Conservation (phyloP, 2,329 filamentous ascomycete species). For the Colletotrichum agaves region DNA sequence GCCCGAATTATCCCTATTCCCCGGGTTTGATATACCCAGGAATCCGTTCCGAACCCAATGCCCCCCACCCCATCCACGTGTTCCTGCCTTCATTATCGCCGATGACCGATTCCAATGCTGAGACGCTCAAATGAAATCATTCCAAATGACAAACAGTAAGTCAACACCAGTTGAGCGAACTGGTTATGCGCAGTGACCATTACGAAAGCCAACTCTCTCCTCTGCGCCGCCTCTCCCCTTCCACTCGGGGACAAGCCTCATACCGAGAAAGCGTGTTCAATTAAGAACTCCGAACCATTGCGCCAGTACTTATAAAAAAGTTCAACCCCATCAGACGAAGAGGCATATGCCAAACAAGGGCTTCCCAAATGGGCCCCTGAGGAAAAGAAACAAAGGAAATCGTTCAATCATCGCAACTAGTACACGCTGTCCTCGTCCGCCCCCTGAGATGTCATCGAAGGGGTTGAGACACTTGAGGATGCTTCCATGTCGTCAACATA, state of each 20-base stretch:
- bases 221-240: slow-evolving; percentile 29
- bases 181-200: slow-evolving; percentile 8
- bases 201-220: slow-evolving; percentile 24
- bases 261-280: slow-evolving; percentile 25
- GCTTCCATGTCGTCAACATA: slow-evolving; percentile 87
- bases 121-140: slow-evolving; percentile 42
- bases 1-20: slow-evolving; percentile 46
- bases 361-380: slow-evolving; percentile 40
- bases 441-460: slow-evolving; percentile 78
- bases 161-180: background rate
- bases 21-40: slow-evolving; percentile 42
- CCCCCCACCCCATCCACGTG: slow-evolving; percentile 43
- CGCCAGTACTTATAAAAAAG: slow-evolving; percentile 40
- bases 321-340: slow-evolving; percentile 41
- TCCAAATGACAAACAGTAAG: slow-evolving; percentile 37
- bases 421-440: slow-evolving; percentile 79
- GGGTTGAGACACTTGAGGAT: slow-evolving; percentile 75
- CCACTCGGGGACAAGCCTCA: slow-evolving; percentile 27
- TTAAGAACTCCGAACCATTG: slow-evolving; percentile 31
- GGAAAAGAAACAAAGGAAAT: slow-evolving; percentile 57
- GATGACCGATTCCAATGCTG: slow-evolving; percentile 48
- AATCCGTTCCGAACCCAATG: slow-evolving; percentile 51
- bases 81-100: slow-evolving; percentile 56
- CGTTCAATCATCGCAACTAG: slow-evolving; percentile 65
- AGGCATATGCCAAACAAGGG: slow-evolving; percentile 58